Conservation (phyloP, 805 yeast genomes). For the Ascoidea tarda region DNA sequence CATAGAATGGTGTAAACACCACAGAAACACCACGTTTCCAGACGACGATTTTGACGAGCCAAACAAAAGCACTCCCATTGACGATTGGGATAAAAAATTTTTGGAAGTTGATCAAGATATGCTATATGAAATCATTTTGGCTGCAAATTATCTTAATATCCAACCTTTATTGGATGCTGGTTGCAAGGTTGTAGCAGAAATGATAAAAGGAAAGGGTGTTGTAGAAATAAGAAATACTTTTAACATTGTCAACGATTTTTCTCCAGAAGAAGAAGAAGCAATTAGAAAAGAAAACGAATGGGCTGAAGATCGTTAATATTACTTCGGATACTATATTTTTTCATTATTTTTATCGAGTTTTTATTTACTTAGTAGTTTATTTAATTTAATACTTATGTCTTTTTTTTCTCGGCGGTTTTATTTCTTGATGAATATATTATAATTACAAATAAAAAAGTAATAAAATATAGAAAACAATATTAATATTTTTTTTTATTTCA, state of each 20-base stretch:
- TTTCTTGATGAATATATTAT: too few relatives aligned
- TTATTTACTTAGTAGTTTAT: too few relatives aligned
- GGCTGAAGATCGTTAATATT: slow-evolving; percentile 65
- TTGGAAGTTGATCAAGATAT: slow-evolving; percentile 87
- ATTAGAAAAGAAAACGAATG: slow-evolving; percentile 80
- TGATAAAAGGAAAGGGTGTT: slow-evolving; percentile 70
- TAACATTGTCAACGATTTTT: slow-evolving; percentile 70
- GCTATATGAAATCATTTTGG: slow-evolving; percentile 68
- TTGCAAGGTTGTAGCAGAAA: slow-evolving; percentile 70
- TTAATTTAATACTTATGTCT: too few relatives aligned
- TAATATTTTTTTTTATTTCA: too few relatives aligned
- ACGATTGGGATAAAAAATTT: slow-evolving; percentile 92
- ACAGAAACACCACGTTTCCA: slow-evolving; percentile 64
- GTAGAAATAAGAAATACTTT: slow-evolving; percentile 71
- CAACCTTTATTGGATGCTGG: slow-evolving; percentile 67
- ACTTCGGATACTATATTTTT: too few relatives aligned
- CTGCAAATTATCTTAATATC: slow-evolving; percentile 70
- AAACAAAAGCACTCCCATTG: slow-evolving; percentile 81
- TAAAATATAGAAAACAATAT: too few relatives aligned
- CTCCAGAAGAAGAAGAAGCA: slow-evolving; percentile 81
- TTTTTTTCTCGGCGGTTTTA: too few relatives aligned
- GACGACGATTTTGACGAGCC: slow-evolving; percentile 77
- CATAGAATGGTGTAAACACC: slow-evolving; percentile 95
- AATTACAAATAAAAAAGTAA: too few relatives aligned
- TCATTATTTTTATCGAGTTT: too few relatives aligned